Conservation (phyloP, 768 basidiomycete genomes). For the Tephrocybe sp. region DNA sequence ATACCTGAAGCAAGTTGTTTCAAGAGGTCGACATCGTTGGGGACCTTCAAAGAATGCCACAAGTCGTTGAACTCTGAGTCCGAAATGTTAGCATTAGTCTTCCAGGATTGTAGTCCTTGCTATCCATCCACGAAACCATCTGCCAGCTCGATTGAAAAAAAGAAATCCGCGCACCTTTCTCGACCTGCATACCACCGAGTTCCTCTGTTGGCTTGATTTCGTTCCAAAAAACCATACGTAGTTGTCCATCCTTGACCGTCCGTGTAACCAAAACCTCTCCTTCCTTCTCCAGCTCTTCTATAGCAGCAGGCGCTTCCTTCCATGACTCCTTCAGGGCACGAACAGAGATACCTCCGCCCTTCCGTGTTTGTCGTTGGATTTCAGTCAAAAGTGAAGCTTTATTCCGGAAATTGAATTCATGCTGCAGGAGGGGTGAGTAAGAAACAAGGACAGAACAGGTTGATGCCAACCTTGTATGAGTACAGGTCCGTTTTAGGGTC, state of each 20-base stretch:
- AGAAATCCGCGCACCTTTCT: conserved; percentile 57
- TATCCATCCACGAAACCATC: conserved; percentile 8
- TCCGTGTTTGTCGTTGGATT: conserved; percentile 81
- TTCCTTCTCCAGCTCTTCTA: conserved; percentile 88
- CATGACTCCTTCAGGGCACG: conserved; percentile 87
- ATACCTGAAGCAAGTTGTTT: conserved; percentile 75
- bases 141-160: conserved; percentile 1
- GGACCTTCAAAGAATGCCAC: conserved; percentile 84
- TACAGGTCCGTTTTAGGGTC: conserved; percentile 86
- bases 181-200: conserved; percentile 66
- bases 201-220: conserved; percentile 80
- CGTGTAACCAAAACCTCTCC: conserved; percentile 89
- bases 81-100: conserved; percentile 13
- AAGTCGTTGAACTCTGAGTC: conserved; percentile 79
- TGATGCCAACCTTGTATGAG: conserved; percentile 70
- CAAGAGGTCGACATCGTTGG: conserved; percentile 81
- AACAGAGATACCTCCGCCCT: conserved; percentile 84
- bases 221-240: conserved; percentile 89
- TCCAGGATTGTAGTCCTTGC: conserved; percentile 1
- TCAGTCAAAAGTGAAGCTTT: conserved; percentile 83
- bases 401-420: conserved; percentile 83
- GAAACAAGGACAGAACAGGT: background rate
- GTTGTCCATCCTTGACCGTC: conserved; percentile 77
- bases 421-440: conserved; percentile 41
- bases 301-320: conserved; percentile 81